Conservation (phyloP, 2,329 filamentous ascomycete genomes). For the Claviceps fusiformis region DNA sequence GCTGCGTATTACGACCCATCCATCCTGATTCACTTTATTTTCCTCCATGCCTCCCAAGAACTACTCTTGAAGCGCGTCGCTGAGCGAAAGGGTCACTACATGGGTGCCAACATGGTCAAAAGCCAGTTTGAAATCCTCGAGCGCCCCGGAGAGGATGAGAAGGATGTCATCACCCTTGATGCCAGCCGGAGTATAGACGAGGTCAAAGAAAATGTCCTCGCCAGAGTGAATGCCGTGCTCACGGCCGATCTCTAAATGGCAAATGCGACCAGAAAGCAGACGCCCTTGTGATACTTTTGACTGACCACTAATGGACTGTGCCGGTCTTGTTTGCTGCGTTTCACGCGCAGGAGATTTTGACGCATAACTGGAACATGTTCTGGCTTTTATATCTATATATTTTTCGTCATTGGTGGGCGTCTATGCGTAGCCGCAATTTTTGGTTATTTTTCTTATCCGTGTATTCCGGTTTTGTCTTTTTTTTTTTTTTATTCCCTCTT, state of each 20-base stretch:
- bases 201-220: conserved; percentile 47
- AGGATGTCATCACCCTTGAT: conserved; percentile 59
- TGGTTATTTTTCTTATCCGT: no score
- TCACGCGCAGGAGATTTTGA: no score
- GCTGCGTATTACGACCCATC: conserved; percentile 61
- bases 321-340: no score
- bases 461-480: no score
- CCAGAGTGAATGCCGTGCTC: conserved; percentile 42
- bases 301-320: no score
- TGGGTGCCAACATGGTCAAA: conserved; percentile 90
- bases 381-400: no score
- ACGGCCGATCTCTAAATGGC: conserved; percentile 9
- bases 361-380: no score
- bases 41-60: conserved; percentile 65
- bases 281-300: no score
- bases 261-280: no score
- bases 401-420: no score
- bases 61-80: conserved; percentile 64
- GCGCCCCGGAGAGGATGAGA: conserved; percentile 56
- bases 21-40: conserved; percentile 83
- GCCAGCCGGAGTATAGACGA: conserved; percentile 44
- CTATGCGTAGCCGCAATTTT: no score
- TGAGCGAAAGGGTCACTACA: conserved; percentile 72
- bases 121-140: conserved; percentile 87
- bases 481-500: not conserved